Percentiles rank a stretch among this genome's conserved stretches.
Conservation (phyloP, 176 grass and related monocot genomes). For the Carex cristatella region DNA sequence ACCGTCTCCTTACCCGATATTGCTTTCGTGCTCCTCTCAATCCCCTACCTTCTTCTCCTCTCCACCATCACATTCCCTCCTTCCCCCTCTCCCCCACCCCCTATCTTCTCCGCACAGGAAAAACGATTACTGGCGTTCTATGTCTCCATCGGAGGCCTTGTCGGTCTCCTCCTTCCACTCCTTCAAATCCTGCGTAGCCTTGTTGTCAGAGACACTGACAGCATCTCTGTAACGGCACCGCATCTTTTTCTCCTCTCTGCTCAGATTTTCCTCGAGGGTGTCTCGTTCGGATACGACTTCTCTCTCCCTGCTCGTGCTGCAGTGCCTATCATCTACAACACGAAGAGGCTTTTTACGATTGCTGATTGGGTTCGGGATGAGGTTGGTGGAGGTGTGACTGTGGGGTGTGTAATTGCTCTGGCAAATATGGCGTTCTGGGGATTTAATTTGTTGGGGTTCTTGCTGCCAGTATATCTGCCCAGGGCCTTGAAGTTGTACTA, state of each 20-base stretch:
- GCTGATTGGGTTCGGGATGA: slow-evolving; percentile 55
- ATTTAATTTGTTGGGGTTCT: slow-evolving; percentile 62
- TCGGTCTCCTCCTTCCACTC: slow-evolving; percentile 60
- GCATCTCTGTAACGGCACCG: slow-evolving; percentile 38
- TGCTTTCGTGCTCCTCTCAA: slow-evolving; percentile 36
- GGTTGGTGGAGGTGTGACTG: slow-evolving; percentile 11
- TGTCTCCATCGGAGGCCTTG: slow-evolving; percentile 32
- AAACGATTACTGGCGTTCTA: slow-evolving; percentile 30
- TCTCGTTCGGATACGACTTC: slow-evolving; percentile 51
- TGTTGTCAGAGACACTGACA: slow-evolving; percentile 35
- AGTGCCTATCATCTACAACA: slow-evolving; percentile 58
- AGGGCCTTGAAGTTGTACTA: slow-evolving; percentile 54
- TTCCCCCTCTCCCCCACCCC: slow-evolving; percentile 27
- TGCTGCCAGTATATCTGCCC: slow-evolving; percentile 70
- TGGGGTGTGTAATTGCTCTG: slow-evolving; percentile 44
- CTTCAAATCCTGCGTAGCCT: slow-evolving; percentile 64
- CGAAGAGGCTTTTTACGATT: slow-evolving; percentile 61
- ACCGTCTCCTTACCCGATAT: slow-evolving; percentile 35
- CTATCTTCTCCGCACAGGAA: slow-evolving; percentile 25
- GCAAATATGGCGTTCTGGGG: slow-evolving; percentile 62
- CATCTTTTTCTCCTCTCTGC: slow-evolving; percentile 74
- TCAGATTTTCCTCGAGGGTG: slow-evolving; percentile 76
- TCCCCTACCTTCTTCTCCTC: slow-evolving; percentile 43
- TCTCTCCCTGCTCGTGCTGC: slow-evolving; percentile 63
- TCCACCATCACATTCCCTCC: slow-evolving; percentile 39